Evolutionary conservation across 345 rosid genomes (phyloP), one percentile per base, ranked within the genome.

Genomic region (Dovyalis caffra): DNA sequence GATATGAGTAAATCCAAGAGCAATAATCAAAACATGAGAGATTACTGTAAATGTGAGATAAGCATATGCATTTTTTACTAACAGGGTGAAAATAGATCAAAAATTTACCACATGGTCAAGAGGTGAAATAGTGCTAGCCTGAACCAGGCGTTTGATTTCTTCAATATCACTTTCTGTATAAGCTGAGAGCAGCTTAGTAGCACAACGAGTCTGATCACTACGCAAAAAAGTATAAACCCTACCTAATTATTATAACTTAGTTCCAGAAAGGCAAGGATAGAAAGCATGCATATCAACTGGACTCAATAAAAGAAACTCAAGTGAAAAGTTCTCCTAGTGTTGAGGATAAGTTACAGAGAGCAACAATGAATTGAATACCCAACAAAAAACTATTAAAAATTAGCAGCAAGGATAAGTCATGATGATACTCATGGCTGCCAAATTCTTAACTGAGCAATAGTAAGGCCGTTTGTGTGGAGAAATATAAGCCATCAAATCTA

Each of bases 131-230:
- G 96, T 80, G 86, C 93, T 90, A 43, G 98, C 87, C 67, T 92
- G 83, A 56, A 92, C 86, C 66, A 95, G 78, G 18, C 83, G 90
- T 85, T 92, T 91, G 76, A 95, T 91, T 86, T 95, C 99, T 88
- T 95, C 99, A 38, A 88, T 49, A 66, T 91, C 97, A 72, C 96
- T 97, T 80, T 95, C 97, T 6, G 67, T 72, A 74, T 92, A 92
- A 47, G 99, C 99, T 63, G 95, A 84, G 70, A 95, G 89, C 21
- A 95, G 85, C 84, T 89, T 91, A 79, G 81, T 86, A 58, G 94
- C 99, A 71, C 89, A 83, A 64, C 94, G 89, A 80, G 73, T 83
- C 82, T 93, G 98, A 82, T 95, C 98, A 76, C 99, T 95, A 71
- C 85, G 81, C 82, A 92, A 76, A 74, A 95, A 95, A 18, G 87